Percentiles rank a stretch among this genome's conserved stretches.
These are phyloP conservation scores for Epicoccum sorghinum DNA, from an alignment of 2,329 filamentous ascomycete genomes.

Conservation along the genomic window DNA sequence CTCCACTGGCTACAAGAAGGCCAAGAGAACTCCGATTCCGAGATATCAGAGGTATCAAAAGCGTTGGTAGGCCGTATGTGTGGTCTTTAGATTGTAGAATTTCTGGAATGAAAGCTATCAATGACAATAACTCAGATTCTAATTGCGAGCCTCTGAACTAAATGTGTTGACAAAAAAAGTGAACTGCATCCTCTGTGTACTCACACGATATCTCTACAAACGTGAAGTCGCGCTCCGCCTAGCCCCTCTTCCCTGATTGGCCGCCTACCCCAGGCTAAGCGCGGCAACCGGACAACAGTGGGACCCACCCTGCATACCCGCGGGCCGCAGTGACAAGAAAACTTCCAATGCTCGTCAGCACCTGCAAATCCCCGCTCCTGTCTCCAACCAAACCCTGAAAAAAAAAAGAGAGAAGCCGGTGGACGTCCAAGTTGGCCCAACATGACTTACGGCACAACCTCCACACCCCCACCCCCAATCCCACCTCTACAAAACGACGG, in stretches of 20 bases:
- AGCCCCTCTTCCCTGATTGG: not conserved
- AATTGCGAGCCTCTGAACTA: too few relatives aligned
- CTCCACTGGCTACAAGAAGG: conserved; percentile 15
- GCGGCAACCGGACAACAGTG: conserved; percentile 9
- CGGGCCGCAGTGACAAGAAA: not conserved
- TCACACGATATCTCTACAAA: not conserved
- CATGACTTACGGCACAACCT: conserved; percentile 24
- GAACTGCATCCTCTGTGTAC: too few relatives aligned
- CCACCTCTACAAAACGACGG: not conserved
- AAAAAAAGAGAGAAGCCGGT: too few relatives aligned
- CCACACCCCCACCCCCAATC: not conserved
- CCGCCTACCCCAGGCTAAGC: conserved; percentile 10
- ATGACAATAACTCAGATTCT: too few relatives aligned
- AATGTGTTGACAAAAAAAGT: too few relatives aligned
- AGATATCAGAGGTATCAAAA: conserved; percentile 14
- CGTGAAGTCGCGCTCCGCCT: not conserved
- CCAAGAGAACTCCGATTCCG: conserved; percentile 9
- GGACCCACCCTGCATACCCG: not conserved
- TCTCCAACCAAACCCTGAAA: too few relatives aligned
- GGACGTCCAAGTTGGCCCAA: not conserved
- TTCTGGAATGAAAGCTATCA: too few relatives aligned
- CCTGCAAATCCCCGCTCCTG: too few relatives aligned
- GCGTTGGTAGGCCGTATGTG: not conserved
- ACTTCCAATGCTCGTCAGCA: conserved; percentile 1
- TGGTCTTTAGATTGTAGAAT: too few relatives aligned